phyloP scores from a whole-genome alignment of 768 basidiomycete genomes.

The Ephemerocybe angulata region DNA sequence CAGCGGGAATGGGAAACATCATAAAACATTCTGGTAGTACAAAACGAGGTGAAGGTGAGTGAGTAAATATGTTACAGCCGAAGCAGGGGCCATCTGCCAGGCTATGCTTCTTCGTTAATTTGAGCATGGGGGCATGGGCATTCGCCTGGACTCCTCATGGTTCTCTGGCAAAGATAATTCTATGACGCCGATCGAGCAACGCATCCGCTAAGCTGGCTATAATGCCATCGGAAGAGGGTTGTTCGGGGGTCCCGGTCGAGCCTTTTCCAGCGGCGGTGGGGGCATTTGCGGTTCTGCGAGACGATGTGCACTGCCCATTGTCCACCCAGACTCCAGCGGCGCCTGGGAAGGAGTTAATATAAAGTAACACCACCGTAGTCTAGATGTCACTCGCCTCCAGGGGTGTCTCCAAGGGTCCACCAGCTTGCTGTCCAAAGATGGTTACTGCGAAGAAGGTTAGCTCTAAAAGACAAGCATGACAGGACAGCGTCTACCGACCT shows the following conservation, averaged over 20 bases:
- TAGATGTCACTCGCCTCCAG: constrained; percentile 38
- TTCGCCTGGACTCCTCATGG: neutral
- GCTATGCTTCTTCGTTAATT: too few species aligned
- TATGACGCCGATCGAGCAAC: neutral
- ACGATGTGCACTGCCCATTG: constrained; percentile 44
- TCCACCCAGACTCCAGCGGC: constrained; percentile 53
- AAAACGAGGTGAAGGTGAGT: too few species aligned
- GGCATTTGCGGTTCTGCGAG: neutral
- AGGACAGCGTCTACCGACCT: constrained; percentile 33
- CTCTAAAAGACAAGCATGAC: constrained; percentile 2
- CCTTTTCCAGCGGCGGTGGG: neutral
- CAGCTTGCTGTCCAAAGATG: constrained; percentile 50
- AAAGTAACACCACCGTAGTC: too few species aligned
- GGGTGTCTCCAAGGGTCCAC: constrained; percentile 59
- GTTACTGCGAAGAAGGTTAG: constrained; percentile 22
- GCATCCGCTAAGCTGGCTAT: neutral
- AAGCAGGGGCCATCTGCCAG: too few species aligned
- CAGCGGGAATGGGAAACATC: too few species aligned
- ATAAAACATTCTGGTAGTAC: too few species aligned
- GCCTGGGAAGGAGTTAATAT: constrained; percentile 28
- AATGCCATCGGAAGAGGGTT: neutral
- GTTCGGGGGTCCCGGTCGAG: neutral
- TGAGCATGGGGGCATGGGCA: neutral
- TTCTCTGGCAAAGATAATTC: neutral
- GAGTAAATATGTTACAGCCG: too few species aligned